Percentiles rank a stretch among this genome's conserved stretches.
Conservation (phyloP, 495 filamentous ascomycete species). For the Lineolata rhizophorae region DNA sequence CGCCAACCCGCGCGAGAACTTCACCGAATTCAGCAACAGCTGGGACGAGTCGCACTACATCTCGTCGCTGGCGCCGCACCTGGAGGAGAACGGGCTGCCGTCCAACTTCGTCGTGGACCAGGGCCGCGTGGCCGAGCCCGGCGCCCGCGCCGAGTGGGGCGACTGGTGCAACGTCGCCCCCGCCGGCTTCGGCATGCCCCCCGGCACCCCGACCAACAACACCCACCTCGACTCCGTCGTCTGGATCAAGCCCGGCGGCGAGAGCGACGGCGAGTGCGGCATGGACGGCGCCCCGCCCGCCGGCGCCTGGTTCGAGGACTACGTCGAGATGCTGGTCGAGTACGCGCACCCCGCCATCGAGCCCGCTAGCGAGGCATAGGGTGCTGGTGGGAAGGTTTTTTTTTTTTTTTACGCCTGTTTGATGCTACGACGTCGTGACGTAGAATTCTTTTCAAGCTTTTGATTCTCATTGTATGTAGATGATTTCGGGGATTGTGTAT, state of each 20-base stretch:
- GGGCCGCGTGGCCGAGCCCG: no score
- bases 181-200: constrained; percentile 52
- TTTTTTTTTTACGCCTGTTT: no score
- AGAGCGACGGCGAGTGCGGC: constrained; percentile 53
- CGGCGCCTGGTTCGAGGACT: constrained; percentile 57
- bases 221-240: constrained; percentile 52
- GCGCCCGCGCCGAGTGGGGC: no score
- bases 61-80: constrained; percentile 38
- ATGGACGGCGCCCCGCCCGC: constrained; percentile 51
- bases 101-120: constrained; percentile 55
- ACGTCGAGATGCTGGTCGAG: constrained; percentile 45
- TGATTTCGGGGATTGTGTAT: no score
- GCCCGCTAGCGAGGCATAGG: no score
- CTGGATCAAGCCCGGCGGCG: constrained; percentile 70
- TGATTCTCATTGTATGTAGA: no score
- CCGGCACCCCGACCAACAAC: constrained; percentile 37
- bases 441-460: no score
- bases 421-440: no score
- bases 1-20: no score
- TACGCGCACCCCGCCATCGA: constrained; percentile 50
- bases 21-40: constrained; percentile 19
- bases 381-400: no score
- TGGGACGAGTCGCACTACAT: constrained; percentile 58
- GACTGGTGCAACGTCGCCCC: constrained; percentile 70
- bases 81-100: constrained; percentile 38